Evolutionary conservation across 495 filamentous ascomycete species (phyloP).

Genomic region (Hapsidospora chrysogenum): DNA sequence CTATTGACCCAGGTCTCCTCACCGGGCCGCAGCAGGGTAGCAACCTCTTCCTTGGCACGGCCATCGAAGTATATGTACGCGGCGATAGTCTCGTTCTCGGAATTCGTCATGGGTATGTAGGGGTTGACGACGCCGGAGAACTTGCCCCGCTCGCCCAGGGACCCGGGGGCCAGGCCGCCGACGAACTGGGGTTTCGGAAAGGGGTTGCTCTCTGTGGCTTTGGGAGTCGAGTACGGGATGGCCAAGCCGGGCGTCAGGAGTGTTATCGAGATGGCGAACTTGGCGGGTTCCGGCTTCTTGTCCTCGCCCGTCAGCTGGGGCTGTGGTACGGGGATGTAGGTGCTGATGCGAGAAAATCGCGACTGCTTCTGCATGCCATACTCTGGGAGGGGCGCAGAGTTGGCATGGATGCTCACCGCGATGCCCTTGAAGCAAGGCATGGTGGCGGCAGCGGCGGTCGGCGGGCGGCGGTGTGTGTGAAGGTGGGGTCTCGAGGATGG

Average conservation of each 20-base stretch:
- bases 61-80: conserved; percentile 99
- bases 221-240: conserved; percentile 79
- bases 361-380: conserved; percentile 91
- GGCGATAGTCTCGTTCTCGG: conserved; percentile 87
- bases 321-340: conserved; percentile 89
- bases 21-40: conserved; percentile 77
- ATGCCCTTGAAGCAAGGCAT: conserved; percentile 99
- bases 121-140: conserved; percentile 49
- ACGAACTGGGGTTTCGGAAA: conserved; percentile 65
- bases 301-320: conserved; percentile 55
- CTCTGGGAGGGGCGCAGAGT: conserved; percentile 74
- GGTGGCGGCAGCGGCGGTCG: conserved; percentile 5
- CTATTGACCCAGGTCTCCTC: conserved; percentile 99
- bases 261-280: conserved; percentile 92
- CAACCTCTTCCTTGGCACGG: conserved; percentile 87
- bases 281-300: conserved; percentile 70
- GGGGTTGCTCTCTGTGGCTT: conserved; percentile 52
- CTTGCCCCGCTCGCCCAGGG: conserved; percentile 20
- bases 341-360: conserved; percentile 77
- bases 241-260: conserved; percentile 75
- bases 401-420: conserved; percentile 89
- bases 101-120: conserved; percentile 77
- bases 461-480: conserved; percentile 2
- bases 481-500: neutral
- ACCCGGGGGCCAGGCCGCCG: conserved; percentile 38